Evolutionary conservation across 805 yeast genomes (phyloP).

Genomic region (Metschnikowia lachancei): DNA sequence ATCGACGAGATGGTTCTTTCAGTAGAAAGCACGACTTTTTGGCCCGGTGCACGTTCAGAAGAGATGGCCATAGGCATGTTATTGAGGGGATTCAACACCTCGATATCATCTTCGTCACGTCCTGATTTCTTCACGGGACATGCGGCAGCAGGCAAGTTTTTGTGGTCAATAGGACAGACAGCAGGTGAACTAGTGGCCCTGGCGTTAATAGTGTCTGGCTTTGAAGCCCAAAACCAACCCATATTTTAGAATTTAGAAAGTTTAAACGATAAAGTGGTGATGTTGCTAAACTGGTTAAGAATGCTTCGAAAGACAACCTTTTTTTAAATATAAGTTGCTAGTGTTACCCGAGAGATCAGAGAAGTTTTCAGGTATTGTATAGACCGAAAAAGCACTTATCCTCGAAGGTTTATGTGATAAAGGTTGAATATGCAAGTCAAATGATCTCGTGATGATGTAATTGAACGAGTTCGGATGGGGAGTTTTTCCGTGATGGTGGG

Average conservation of each 20-base stretch:
- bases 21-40: conserved; percentile 72
- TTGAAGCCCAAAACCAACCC: conserved; percentile 92
- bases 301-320: no score
- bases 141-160: conserved; percentile 11
- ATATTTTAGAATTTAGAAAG: conserved; percentile 30
- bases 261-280: neutral
- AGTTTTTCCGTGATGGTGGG: neutral
- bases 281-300: no score
- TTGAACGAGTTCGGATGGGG: neutral
- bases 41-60: conserved; percentile 72
- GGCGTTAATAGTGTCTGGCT: conserved; percentile 2
- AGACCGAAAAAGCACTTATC: no score
- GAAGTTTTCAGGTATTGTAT: no score
- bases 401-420: no score
- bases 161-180: conserved; percentile 20
- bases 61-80: conserved; percentile 82
- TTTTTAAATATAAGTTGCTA: no score
- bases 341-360: no score
- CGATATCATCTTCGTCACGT: conserved; percentile 21
- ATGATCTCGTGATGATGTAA: neutral
- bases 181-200: conserved; percentile 11
- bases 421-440: no score
- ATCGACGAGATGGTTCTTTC: conserved; percentile 81
- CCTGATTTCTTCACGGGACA: conserved; percentile 17
- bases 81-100: conserved; percentile 71